Conservation (phyloP, 192 early-diverging fungal species). For the Backusella sp. region DNA sequence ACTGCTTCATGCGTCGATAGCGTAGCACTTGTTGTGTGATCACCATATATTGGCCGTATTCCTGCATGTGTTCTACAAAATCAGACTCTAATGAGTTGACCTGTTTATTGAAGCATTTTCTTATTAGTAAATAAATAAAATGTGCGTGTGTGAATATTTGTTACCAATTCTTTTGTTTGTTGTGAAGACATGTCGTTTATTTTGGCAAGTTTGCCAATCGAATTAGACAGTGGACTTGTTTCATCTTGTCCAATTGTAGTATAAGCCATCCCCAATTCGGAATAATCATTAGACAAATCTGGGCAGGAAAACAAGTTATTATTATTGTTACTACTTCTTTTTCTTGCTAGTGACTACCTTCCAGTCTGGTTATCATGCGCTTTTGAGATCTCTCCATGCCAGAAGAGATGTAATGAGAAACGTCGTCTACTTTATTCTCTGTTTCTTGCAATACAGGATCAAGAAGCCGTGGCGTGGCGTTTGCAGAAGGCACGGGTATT, state of each 20-base stretch:
- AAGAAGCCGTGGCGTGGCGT: neutral
- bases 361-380: conserved; percentile 65
- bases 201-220: neutral
- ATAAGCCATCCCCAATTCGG: neutral
- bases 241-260: conserved; percentile 11
- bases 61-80: conserved; percentile 4
- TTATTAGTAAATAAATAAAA: neutral
- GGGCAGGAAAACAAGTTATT: neutral
- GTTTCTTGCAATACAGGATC: neutral
- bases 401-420: neutral
- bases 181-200: neutral
- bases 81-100: neutral
- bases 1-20: conserved; percentile 5
- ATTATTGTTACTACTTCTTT: neutral
- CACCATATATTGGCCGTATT: conserved; percentile 9
- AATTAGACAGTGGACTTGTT: neutral
- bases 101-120: neutral
- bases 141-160: neutral
- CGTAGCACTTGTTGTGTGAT: neutral
- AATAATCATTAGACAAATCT: conserved; percentile 6
- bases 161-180: conserved; percentile 10
- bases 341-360: conserved; percentile 31
- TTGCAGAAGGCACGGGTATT: neutral
- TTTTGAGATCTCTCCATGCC: conserved; percentile 65
- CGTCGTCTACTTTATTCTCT: neutral